phyloP scores from a whole-genome alignment of 1,139 yeast species.

The Saccharomyces hybrid region DNA sequence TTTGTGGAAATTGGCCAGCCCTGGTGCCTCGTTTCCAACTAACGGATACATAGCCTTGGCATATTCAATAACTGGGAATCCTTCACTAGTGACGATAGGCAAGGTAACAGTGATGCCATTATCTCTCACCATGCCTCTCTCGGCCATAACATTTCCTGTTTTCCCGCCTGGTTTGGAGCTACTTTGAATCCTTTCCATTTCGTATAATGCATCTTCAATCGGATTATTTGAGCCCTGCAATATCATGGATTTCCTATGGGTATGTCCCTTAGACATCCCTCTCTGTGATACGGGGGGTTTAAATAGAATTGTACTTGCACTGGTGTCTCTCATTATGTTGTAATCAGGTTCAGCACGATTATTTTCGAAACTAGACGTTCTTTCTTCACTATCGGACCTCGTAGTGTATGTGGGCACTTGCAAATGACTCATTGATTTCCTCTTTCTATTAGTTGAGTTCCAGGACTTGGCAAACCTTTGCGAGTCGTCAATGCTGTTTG shows the following conservation, averaged over 20 bases:
- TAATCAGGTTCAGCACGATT: neutral
- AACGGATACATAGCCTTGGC: constrained; percentile 30
- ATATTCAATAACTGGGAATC: constrained; percentile 23
- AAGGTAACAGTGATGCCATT: constrained; percentile 26
- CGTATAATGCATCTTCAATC: constrained; percentile 24
- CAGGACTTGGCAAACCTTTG: constrained; percentile 32
- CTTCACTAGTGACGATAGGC: constrained; percentile 22
- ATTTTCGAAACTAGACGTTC: constrained; percentile 3
- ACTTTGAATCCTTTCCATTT: constrained; percentile 25
- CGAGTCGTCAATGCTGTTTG: constrained; percentile 29
- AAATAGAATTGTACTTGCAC: neutral
- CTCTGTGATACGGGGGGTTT: neutral
- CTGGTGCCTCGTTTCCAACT: constrained; percentile 24
- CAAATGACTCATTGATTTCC: constrained; percentile 27
- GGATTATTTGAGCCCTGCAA: constrained; percentile 19
- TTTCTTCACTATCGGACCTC: constrained; percentile 5
- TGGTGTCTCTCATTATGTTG: neutral
- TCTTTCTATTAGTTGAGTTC: constrained; percentile 29
- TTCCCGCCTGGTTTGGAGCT: constrained; percentile 1
- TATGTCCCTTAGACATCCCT: constrained; percentile 6
- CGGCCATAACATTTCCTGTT: neutral
- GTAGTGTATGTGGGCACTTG: constrained; percentile 6
- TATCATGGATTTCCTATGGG: constrained; percentile 23
- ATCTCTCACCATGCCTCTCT: constrained; percentile 23
- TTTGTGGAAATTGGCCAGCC: constrained; percentile 25